A percentile compares a stretch with the other conserved stretches of the same genome.
Conservation (phyloP, 2,329 filamentous ascomycete genomes). For the Penicillium sp. region DNA sequence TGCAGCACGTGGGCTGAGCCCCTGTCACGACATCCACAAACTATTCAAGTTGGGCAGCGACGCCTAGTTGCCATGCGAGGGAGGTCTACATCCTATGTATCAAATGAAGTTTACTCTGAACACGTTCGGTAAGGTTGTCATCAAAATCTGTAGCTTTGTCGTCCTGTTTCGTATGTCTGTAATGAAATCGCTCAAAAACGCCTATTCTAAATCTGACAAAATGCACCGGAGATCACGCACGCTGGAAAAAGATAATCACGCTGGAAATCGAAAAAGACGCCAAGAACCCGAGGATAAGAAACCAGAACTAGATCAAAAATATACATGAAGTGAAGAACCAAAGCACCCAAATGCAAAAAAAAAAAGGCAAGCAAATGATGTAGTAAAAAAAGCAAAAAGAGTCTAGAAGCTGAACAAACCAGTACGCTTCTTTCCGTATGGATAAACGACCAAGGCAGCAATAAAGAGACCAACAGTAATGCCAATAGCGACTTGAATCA, state of each 20-base stretch:
- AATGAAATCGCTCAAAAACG: conserved; percentile 3
- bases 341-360: background rate
- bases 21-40: background rate
- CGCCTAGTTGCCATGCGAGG: background rate
- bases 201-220: background rate
- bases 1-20: too few relatives aligned
- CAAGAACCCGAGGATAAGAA: conserved; percentile 3
- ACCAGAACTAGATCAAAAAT: background rate
- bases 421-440: conserved; percentile 51
- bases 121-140: background rate
- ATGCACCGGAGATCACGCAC: conserved; percentile 1
- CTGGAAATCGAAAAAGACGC: background rate
- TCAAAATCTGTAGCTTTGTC: background rate
- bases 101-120: background rate
- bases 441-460: conserved; percentile 51
- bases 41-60: background rate
- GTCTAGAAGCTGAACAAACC: conserved; percentile 49
- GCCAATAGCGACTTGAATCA: conserved; percentile 53
- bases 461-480: conserved; percentile 53
- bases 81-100: background rate
- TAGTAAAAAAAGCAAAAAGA: background rate
- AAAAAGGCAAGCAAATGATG: background rate
- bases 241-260: background rate
- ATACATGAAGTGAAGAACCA: background rate
- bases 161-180: background rate